Percentiles rank a stretch among this genome's conserved stretches.
Evolutionary conservation across 2,329 filamentous ascomycete species (phyloP).

Genomic region (Aspergillus fructus): DNA sequence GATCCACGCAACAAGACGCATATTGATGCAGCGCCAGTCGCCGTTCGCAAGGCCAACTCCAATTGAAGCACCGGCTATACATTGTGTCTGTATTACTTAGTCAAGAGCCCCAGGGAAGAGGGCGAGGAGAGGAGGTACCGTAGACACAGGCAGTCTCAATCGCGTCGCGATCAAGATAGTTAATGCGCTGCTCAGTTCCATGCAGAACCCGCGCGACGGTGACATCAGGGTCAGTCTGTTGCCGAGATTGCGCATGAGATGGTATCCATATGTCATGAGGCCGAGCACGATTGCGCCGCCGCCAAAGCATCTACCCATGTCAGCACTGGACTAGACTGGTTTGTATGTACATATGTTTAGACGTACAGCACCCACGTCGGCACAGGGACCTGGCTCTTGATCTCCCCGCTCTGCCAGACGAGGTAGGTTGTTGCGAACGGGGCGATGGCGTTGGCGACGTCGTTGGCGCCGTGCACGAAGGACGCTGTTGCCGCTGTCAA

Average conservation of each 20-base stretch:
- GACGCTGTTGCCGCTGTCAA: conserved; percentile 28
- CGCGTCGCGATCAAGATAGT: conserved; percentile 37
- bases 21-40: conserved; percentile 44
- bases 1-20: conserved; percentile 44
- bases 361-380: conserved; percentile 34
- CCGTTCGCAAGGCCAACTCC: conserved; percentile 40
- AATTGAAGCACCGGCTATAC: conserved; percentile 35
- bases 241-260: conserved; percentile 42
- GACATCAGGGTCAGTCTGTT: conserved; percentile 44
- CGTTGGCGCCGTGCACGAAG: conserved; percentile 47
- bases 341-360: too few species aligned
- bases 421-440: conserved; percentile 42
- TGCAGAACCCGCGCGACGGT: conserved; percentile 29
- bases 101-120: too few species aligned
- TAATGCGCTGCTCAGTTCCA: conserved; percentile 44
- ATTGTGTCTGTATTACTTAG: conserved; percentile 26
- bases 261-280: conserved; percentile 43
- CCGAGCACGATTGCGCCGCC: conserved; percentile 26
- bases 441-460: conserved; percentile 44
- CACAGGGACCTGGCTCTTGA: conserved; percentile 31
- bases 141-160: conserved; percentile 36
- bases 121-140: conserved; percentile 2
- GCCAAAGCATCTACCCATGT: conserved; percentile 20
- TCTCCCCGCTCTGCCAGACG: conserved; percentile 33
- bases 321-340: conserved; percentile 10